Conservation (phyloP, 2,329 filamentous ascomycete genomes). For the Cladorrhinum sp. region DNA sequence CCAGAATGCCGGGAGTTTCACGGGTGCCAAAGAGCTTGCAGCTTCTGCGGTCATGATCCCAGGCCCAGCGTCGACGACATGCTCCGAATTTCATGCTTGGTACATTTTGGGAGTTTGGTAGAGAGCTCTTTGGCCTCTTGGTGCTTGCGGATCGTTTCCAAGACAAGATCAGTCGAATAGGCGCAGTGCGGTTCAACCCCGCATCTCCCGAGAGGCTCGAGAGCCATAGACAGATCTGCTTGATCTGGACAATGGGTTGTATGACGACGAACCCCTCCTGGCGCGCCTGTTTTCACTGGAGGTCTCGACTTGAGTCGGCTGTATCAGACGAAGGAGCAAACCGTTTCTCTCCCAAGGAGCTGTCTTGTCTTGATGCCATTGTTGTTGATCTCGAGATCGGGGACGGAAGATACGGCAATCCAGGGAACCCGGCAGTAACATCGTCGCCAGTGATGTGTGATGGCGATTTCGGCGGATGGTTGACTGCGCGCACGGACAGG, state of each 20-base stretch:
- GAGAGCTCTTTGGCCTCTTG: not conserved
- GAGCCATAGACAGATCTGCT: slow-evolving; percentile 10
- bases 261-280: not conserved
- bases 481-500: slow-evolving; percentile 21
- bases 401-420: not conserved
- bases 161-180: not conserved
- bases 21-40: slow-evolving; percentile 3
- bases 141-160: slow-evolving; percentile 1
- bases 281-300: not conserved
- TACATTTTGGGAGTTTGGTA: not conserved
- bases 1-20: slow-evolving; percentile 1
- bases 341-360: not conserved
- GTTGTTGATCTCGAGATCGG: not conserved
- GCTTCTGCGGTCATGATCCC: not conserved
- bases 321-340: not conserved
- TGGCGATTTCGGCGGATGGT: slow-evolving; percentile 2
- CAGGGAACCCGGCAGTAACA: slow-evolving; percentile 11
- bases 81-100: slow-evolving; percentile 9
- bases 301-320: not conserved
- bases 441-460: not conserved
- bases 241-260: too few relatives aligned
- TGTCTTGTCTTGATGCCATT: too few relatives aligned
- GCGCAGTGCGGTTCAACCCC: slow-evolving; percentile 19
- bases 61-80: slow-evolving; percentile 1
- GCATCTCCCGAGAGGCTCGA: slow-evolving; percentile 25